Evolutionary conservation across 805 yeast genomes (phyloP), one percentile per base, ranked within the genome.

Genomic region (Alloascoidea africana): DNA sequence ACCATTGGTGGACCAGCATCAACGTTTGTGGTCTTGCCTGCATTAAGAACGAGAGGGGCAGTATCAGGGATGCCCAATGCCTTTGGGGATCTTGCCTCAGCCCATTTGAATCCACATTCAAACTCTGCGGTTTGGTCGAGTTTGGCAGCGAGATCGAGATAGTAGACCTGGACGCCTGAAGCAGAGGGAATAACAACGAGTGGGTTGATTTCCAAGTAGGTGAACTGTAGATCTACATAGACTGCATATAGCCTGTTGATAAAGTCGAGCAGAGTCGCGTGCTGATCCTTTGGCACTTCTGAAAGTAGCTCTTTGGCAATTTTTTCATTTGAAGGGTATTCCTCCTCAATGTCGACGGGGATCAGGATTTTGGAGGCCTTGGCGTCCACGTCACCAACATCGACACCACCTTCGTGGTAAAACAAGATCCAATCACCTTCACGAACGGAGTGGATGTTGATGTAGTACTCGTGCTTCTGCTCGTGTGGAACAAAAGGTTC

Each of bases 71-170:
- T 44, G 35, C 68, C 68, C 17, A 62, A 53, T 8, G 59, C 55
- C 36, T 58, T 53, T 33, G 65, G 60, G 14, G 67, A 52, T 37
- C 68, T 60, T 4, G 68, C 66, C n/a, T 52, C 45, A 30, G 68
- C 68, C 68, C 68, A 62, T 48, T 62, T 62, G 41, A 68, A 62
- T 27, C 68, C 68, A 43, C 68, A 63, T 51, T 62, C 68, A 44
- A 62, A 62, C 51, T 62, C 68, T 35, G 68, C 68, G 17, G 68
- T 62, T 46, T 62, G 68, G 46, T 62, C 68, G 41, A 62, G 55
- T 58, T 63, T 63, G 34, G 67, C 68, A 19, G 68, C 68, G 36
- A 62, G 51, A 44, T 62, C 68, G n/a, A 62, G 58, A 49, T 61
- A 63, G 51, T 63, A 65, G 23, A 62, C 64, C 40, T 57, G 62